Evolutionary conservation across 2,329 filamentous ascomycete species (phyloP).

Genomic region (Colletotrichum sp.): DNA sequence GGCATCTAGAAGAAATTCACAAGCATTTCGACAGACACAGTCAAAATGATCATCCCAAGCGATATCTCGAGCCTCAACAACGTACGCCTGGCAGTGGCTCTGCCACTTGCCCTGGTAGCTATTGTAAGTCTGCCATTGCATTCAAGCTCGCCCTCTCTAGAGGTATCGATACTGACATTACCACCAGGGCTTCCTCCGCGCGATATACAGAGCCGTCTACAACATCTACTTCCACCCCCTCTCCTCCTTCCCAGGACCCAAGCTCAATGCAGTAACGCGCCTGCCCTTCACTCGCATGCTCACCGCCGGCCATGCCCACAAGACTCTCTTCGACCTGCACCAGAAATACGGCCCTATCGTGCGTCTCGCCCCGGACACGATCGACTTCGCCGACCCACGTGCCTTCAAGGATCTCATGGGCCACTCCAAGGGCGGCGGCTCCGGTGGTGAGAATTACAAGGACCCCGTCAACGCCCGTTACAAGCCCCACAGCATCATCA

Average conservation of each 20-base stretch:
- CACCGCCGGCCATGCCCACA: not conserved
- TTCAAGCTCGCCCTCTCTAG: not conserved
- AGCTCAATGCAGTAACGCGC: not conserved
- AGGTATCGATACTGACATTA: not conserved
- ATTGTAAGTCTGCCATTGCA: not conserved
- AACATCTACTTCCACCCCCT: conserved; percentile 40
- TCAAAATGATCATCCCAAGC: conserved; percentile 9
- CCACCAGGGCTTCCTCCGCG: not conserved
- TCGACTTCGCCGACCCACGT: conserved; percentile 39
- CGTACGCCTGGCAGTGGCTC: not conserved
- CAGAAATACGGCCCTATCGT: conserved; percentile 37
- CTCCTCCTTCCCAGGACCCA: conserved; percentile 32
- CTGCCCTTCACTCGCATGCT: not conserved
- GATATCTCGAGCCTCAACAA: not conserved
- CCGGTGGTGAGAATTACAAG: not conserved
- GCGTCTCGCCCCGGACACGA: conserved; percentile 40
- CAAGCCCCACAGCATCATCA: conserved; percentile 14
- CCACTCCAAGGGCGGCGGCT: conserved; percentile 8
- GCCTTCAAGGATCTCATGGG: conserved; percentile 49
- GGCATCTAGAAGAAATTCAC: not conserved
- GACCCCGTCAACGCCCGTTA: not conserved
- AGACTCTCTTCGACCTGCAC: conserved; percentile 16
- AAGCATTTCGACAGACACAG: not conserved
- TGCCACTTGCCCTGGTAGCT: not conserved
- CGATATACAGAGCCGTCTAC: conserved; percentile 23